These are phyloP conservation scores for Solanum aculeatissimum DNA, from an alignment of 305 asterid genomes.

Conservation along the genomic window DNA sequence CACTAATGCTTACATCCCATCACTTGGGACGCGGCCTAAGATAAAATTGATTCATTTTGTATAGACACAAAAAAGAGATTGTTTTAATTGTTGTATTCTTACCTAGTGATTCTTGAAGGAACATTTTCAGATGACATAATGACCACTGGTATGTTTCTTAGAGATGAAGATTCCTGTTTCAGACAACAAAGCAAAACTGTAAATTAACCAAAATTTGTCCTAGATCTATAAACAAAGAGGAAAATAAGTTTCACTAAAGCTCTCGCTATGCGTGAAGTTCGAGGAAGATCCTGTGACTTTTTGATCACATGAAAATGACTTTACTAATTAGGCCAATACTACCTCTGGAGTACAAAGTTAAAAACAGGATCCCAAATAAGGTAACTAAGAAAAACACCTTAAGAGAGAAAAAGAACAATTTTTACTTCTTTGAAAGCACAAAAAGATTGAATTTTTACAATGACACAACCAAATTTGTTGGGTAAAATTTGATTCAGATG, in stretches of 20 bases:
- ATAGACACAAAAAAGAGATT: neutral
- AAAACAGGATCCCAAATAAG: neutral
- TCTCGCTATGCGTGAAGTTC: too few species aligned
- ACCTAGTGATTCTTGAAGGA: constrained; percentile 86
- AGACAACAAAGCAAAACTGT: neutral
- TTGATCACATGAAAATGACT: neutral
- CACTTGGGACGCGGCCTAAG: too few species aligned
- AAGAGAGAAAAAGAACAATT: neutral
- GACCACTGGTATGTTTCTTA: constrained; percentile 74
- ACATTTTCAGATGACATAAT: constrained; percentile 92
- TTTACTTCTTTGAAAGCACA: neutral
- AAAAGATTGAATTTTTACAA: neutral
- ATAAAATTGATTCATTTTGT: too few species aligned
- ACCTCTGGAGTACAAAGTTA: neutral
- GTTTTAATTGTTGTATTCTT: neutral
- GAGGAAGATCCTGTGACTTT: neutral
- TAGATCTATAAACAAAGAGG: neutral
- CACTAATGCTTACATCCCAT: too few species aligned
- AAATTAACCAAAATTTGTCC: neutral
- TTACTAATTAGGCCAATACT: neutral
- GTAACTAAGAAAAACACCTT: neutral
- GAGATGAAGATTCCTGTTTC: constrained; percentile 64
- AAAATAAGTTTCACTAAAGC: too few species aligned
- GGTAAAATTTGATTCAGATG: neutral
- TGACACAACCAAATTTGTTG: neutral